Conservation (phyloP, 108 stramenopile genomes). For the Licmophora abbreviata region DNA sequence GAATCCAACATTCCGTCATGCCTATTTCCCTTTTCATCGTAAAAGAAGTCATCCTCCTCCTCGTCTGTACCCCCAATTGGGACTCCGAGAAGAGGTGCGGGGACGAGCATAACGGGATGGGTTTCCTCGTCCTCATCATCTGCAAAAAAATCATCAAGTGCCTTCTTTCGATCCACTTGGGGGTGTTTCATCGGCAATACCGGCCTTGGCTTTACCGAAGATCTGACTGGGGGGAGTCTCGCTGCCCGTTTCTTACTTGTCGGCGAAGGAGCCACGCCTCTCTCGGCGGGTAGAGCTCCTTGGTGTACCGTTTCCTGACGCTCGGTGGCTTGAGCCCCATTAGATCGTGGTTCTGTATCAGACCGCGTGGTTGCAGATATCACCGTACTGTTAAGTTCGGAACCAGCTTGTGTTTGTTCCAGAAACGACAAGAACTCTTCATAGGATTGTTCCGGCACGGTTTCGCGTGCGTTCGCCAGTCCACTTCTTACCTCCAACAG, state of each 20-base stretch:
- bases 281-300: no score
- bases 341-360: neutral
- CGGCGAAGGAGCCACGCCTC: neutral
- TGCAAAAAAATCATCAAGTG: slow-evolving; percentile 52
- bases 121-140: slow-evolving; percentile 25
- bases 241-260: neutral
- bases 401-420: neutral
- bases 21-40: slow-evolving; percentile 21
- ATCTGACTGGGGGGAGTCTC: neutral
- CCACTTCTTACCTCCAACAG: slow-evolving; percentile 12
- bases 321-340: neutral
- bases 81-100: no score
- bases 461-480: neutral
- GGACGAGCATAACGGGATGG: no score
- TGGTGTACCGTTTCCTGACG: no score
- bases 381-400: neutral
- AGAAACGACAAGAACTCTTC: neutral
- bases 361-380: neutral
- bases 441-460: neutral
- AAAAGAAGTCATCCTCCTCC: slow-evolving; percentile 34
- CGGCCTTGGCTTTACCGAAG: neutral
- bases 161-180: slow-evolving; percentile 9
- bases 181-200: neutral
- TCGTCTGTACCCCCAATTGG: slow-evolving; percentile 19
- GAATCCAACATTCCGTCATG: neutral